Base-by-base conservation (phyloP, 2,329 filamentous ascomycete species). In the Scedosporium minutisporum region DNA sequence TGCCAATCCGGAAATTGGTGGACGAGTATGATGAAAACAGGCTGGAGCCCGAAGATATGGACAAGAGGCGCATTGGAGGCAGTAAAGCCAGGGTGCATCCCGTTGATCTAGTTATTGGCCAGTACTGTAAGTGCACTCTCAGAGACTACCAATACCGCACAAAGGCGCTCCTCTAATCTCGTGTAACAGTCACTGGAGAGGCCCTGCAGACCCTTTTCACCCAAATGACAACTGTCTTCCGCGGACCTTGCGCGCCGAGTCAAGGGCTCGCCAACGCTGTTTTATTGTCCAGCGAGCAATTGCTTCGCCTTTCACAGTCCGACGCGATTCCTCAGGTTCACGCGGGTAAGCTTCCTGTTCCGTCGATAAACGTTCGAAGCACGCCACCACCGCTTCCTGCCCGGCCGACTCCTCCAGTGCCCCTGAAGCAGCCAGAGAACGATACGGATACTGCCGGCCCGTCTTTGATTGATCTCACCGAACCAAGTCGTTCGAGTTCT, bases 231-330 rank as follows among this genome's bases (percentile, higher is more conserved):
- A 82, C 79, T 1, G 86, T 88, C 1, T 76, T 83, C 4, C 78
- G 80, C 48, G 75, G 80, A 10, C 87, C 82, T 16, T 85, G 93
- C 33, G 84, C 81, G 53, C 92, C 92, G 1, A 86, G 87, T 3
- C 87, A 89, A 67, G 85, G 91, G 66, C 81, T 97, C 41, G 92
- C 92, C 27, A 87, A 91, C 59, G 83, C 93, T 46, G 92, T 92
- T 1, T 79, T 96, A 23, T 84, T 90, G 1, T 79, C 79, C 3
- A 80, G 65, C 58, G 58, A 62, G 10, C 65, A 65, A 55, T 42
- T 66, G 14, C 63, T 62, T 14, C 53, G 61, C 29, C 53, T 58
- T 29, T n/a, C 61, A 7, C 53, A 62, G 33, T 53, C 57, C 29
- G 53, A 23, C 2, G 12, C 41, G 6, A 29, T 21, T 14, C 53